A percentile compares a stretch with the other conserved stretches of the same genome.
Conservation (phyloP, 805 yeast genomes). For the Lachancea thermotolerans region DNA sequence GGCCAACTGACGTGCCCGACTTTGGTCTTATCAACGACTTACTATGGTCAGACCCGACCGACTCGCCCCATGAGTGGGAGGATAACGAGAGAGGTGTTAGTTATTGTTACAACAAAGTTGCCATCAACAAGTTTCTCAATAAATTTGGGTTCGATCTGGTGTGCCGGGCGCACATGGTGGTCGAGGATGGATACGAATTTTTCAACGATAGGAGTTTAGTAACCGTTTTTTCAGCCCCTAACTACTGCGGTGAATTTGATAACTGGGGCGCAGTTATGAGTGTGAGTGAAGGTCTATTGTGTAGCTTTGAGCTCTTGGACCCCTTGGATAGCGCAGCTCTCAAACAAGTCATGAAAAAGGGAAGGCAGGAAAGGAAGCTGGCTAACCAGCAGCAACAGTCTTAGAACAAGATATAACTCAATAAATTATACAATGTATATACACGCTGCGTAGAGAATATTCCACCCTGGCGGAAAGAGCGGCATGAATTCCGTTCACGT, state of each 20-base stretch:
- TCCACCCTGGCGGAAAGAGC: neutral
- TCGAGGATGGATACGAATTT: conserved; percentile 82
- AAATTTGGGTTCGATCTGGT: conserved; percentile 67
- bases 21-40: conserved; percentile 71
- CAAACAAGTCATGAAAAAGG: conserved; percentile 90
- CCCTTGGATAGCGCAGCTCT: conserved; percentile 90
- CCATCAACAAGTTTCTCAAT: conserved; percentile 62
- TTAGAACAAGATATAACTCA: conserved; percentile 3
- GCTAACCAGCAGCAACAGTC: conserved; percentile 38
- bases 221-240: conserved; percentile 77
- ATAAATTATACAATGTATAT: conserved; percentile 2
- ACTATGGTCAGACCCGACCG: conserved; percentile 78
- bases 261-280: conserved; percentile 99
- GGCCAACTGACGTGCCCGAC: conserved; percentile 84
- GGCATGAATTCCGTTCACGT: neutral
- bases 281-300: conserved; percentile 83
- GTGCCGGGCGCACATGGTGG: conserved; percentile 85
- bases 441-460: neutral
- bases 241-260: conserved; percentile 49
- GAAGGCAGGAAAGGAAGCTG: conserved; percentile 75
- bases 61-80: conserved; percentile 55
- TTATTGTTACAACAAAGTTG: conserved; percentile 66
- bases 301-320: conserved; percentile 88
- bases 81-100: conserved; percentile 81
- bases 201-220: conserved; percentile 68